These are phyloP conservation scores for Mucor ambiguus DNA, from an alignment of 371 early-diverging fungal genomes.

Conservation along the genomic window DNA sequence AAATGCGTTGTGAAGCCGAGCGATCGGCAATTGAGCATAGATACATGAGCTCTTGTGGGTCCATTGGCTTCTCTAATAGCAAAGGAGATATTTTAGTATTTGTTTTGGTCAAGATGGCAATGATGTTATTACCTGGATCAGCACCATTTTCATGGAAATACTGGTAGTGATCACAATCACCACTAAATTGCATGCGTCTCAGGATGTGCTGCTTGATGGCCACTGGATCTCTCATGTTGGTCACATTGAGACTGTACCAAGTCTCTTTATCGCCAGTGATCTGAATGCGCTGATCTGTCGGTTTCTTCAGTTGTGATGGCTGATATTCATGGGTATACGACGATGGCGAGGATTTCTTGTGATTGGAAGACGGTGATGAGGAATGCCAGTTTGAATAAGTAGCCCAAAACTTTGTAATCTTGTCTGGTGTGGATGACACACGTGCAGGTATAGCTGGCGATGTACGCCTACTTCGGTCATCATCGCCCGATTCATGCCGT, in stretches of 20 bases:
- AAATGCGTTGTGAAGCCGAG: constrained; percentile 43
- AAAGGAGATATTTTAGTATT: constrained; percentile 2
- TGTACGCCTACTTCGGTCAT: constrained; percentile 20
- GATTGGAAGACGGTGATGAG: constrained; percentile 15
- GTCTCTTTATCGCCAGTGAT: constrained; percentile 60
- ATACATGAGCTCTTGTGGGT: constrained; percentile 35
- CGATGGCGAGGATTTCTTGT: neutral
- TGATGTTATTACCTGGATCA: constrained; percentile 41
- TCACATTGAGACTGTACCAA: constrained; percentile 58
- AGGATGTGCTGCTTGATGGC: constrained; percentile 52
- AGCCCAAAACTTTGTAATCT: constrained; percentile 43
- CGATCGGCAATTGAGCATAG: constrained; percentile 48
- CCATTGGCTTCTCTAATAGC: constrained; percentile 29
- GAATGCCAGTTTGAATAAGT: constrained; percentile 40
- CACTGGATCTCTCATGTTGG: constrained; percentile 53
- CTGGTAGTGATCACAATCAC: constrained; percentile 47
- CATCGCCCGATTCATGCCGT: constrained; percentile 24
- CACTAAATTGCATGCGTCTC: constrained; percentile 45
- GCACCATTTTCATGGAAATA: constrained; percentile 57
- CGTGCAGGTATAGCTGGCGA: constrained; percentile 43
- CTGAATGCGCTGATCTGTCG: constrained; percentile 49
- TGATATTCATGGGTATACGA: neutral
- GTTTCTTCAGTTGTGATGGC: neutral
- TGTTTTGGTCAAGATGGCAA: constrained; percentile 9
- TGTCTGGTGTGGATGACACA: constrained; percentile 47